Percentiles rank a stretch among this genome's conserved stretches.
Conservation (phyloP, 495 filamentous ascomycete genomes). For the Talaromyces ruber region DNA sequence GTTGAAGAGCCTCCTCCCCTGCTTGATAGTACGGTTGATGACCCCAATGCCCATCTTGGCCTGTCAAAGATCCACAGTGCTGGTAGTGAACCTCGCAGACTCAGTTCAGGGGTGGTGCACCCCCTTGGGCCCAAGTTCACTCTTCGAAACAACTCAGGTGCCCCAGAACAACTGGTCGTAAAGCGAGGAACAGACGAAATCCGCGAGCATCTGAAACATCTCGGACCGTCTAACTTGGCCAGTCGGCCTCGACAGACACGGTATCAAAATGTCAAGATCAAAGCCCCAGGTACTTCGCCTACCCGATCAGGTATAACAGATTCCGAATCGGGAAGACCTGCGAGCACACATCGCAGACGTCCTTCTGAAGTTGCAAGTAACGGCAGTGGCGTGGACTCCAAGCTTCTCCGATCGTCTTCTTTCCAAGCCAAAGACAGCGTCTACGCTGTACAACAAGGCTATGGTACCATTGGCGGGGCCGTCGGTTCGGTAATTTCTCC, state of each 20-base stretch:
- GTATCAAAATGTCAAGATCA: slow-evolving; percentile 89
- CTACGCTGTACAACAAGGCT: slow-evolving; percentile 55
- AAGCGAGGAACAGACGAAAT: slow-evolving; percentile 50
- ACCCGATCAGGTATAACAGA: slow-evolving; percentile 31
- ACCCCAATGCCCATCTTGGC: not conserved
- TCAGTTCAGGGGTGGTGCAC: not conserved
- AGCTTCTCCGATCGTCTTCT: slow-evolving; percentile 41
- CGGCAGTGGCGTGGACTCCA: slow-evolving; percentile 43
- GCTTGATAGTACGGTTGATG: slow-evolving; percentile 13
- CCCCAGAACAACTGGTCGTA: slow-evolving; percentile 25
- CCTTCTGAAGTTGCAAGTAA: slow-evolving; percentile 11
- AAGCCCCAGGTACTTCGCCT: slow-evolving; percentile 47
- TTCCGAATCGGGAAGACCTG: slow-evolving; percentile 20
- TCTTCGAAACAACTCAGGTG: slow-evolving; percentile 22
- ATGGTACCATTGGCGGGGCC: slow-evolving; percentile 43
- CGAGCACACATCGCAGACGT: not conserved
- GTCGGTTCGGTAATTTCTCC: slow-evolving; percentile 16
- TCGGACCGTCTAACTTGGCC: slow-evolving; percentile 88
- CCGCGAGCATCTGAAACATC: slow-evolving; percentile 74
- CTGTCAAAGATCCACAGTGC: not conserved
- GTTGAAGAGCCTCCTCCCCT: slow-evolving; percentile 37
- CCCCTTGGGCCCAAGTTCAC: slow-evolving; percentile 39
- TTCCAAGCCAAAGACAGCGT: slow-evolving; percentile 59
- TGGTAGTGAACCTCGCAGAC: slow-evolving; percentile 1
- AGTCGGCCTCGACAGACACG: slow-evolving; percentile 73